These are phyloP conservation scores for Aspergillus ellipticus DNA, from an alignment of 495 filamentous ascomycete genomes.

Conservation along the genomic window DNA sequence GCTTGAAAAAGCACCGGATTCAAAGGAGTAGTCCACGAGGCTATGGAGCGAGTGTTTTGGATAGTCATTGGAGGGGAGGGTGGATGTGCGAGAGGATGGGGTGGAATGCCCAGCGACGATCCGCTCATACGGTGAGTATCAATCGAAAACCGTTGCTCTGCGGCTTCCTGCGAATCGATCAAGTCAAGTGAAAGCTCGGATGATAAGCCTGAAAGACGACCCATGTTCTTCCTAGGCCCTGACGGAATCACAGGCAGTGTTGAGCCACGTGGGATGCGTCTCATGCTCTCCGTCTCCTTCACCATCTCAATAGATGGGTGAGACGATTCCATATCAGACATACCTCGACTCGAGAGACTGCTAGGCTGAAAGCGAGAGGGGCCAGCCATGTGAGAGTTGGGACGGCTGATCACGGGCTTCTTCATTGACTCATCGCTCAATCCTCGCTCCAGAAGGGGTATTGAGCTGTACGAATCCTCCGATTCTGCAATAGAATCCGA, in stretches of 20 bases:
- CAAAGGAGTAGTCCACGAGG: conserved; percentile 32
- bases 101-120: conserved; percentile 52
- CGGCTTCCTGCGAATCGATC: conserved; percentile 46
- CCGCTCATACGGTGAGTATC: conserved; percentile 34
- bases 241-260: conserved; percentile 37
- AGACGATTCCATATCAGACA: conserved; percentile 37
- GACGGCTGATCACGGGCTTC: conserved; percentile 23
- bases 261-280: conserved; percentile 44
- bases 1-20: conserved; percentile 38
- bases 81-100: conserved; percentile 66
- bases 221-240: conserved; percentile 61
- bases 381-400: background rate
- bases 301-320: conserved; percentile 52
- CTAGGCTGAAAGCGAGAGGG: conserved; percentile 20
- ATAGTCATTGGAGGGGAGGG: conserved; percentile 78
- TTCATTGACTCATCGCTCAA: conserved; percentile 57
- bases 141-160: conserved; percentile 30
- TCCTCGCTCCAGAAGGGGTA: conserved; percentile 71
- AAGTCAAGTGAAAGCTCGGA: conserved; percentile 75
- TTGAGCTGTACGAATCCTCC: conserved; percentile 72
- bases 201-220: conserved; percentile 66
- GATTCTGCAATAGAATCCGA: conserved; percentile 47
- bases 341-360: conserved; percentile 26
- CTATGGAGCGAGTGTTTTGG: conserved; percentile 53
- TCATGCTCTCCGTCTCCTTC: conserved; percentile 56